Evolutionary conservation across 768 basidiomycete species (phyloP).

Genomic region (Rhodotorula paludigena): DNA sequence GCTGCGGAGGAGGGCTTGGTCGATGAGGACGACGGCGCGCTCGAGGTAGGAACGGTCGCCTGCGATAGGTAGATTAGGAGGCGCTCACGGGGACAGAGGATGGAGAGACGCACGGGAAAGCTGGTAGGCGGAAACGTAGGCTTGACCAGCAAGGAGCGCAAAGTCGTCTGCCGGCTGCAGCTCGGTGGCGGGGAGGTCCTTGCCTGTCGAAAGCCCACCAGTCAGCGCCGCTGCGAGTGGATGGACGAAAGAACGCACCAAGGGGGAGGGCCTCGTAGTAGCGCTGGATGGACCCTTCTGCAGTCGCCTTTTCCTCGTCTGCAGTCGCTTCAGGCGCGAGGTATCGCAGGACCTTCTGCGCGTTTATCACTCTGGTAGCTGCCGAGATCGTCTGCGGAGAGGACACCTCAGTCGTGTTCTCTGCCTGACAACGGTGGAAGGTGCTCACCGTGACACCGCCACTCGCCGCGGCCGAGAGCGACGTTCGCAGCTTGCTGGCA

Average conservation of each 20-base stretch:
- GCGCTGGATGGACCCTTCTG: slow-evolving; percentile 55
- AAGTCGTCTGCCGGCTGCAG: slow-evolving; percentile 85
- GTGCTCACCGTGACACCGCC: background rate
- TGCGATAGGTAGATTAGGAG: slow-evolving; percentile 25
- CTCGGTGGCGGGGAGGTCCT: slow-evolving; percentile 64
- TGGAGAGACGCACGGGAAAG: slow-evolving; percentile 32
- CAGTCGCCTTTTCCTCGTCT: slow-evolving; percentile 58
- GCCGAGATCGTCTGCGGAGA: slow-evolving; percentile 46
- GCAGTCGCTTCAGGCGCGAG: slow-evolving; percentile 52
- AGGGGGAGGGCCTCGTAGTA: slow-evolving; percentile 67
- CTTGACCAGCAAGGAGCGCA: slow-evolving; percentile 66
- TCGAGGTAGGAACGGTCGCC: slow-evolving; percentile 59
- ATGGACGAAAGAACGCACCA: slow-evolving; percentile 44
- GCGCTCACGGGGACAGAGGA: background rate
- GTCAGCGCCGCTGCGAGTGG: background rate
- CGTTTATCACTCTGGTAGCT: slow-evolving; percentile 67
- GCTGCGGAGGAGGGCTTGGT: slow-evolving; percentile 67
- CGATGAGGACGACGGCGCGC: slow-evolving; percentile 62
- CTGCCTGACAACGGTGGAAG: no score
- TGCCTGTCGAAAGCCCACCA: slow-evolving; percentile 45
- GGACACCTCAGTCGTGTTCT: no score
- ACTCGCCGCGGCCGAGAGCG: slow-evolving; percentile 39
- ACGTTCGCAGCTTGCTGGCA: slow-evolving; percentile 58
- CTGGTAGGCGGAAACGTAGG: slow-evolving; percentile 51
- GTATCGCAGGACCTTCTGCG: slow-evolving; percentile 67